Percentiles rank a stretch among this genome's conserved stretches.
Evolutionary conservation across 2,329 filamentous ascomycete species (phyloP).

Genomic region (Fusarium paranaense): DNA sequence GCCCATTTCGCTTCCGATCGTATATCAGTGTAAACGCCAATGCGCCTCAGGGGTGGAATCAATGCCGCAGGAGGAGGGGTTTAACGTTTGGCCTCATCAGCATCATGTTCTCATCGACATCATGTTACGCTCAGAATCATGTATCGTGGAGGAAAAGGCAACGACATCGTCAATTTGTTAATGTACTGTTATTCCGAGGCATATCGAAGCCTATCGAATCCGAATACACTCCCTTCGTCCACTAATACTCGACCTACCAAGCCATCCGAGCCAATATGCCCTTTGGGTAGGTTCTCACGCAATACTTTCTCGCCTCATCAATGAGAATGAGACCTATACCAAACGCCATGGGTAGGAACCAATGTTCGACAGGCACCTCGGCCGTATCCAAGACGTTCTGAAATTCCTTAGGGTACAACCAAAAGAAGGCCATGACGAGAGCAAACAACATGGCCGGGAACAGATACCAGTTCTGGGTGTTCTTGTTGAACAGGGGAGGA

Average conservation of each 20-base stretch:
- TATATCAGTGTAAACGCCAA: not conserved
- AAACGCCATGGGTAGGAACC: constrained; percentile 81
- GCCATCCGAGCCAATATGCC: constrained; percentile 15
- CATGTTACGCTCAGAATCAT: constrained; percentile 6
- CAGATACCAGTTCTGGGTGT: constrained; percentile 74
- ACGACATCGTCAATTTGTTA: not conserved
- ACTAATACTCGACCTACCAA: constrained; percentile 16
- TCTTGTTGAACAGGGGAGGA: constrained; percentile 72
- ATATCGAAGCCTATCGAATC: not conserved
- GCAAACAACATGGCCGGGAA: constrained; percentile 79
- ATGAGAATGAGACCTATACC: constrained; percentile 53
- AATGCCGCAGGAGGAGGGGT: not conserved
- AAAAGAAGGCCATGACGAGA: constrained; percentile 76
- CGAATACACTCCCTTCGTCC: constrained; percentile 3
- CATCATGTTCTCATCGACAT: not conserved
- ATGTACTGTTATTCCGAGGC: constrained; percentile 9
- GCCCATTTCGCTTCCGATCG: constrained; percentile 16
- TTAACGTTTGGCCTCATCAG: not conserved
- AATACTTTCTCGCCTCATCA: constrained; percentile 29
- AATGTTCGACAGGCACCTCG: constrained; percentile 76
- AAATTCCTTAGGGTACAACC: constrained; percentile 74
- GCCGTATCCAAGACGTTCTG: constrained; percentile 71
- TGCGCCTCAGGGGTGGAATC: not conserved
- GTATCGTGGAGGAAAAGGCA: constrained; percentile 4
- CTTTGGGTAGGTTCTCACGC: constrained; percentile 22